These are phyloP conservation scores for Pichia kluyveri DNA, from an alignment of 805 yeast species.

Conservation along the genomic window DNA sequence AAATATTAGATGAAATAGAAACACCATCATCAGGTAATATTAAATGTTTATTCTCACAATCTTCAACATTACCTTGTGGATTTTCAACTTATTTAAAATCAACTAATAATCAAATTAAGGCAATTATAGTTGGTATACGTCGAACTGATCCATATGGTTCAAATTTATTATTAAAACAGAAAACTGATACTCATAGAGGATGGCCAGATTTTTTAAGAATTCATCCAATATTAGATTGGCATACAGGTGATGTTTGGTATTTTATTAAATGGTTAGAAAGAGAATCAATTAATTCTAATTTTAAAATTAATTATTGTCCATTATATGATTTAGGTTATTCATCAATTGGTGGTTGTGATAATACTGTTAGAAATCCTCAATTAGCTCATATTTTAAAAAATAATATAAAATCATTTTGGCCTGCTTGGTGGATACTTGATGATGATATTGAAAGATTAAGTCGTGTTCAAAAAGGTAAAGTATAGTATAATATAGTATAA, in stretches of 20 bases:
- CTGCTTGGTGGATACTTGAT: conserved; percentile 53
- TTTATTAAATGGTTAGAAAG: conserved; percentile 36
- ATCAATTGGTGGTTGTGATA: conserved; percentile 71
- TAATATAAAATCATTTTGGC: conserved; percentile 24
- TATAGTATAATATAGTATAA: too few species aligned
- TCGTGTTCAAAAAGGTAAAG: conserved; percentile 18
- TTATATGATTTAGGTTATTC: conserved; percentile 84
- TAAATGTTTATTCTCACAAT: conserved; percentile 12
- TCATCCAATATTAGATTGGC: conserved; percentile 89
- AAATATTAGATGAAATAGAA: neutral
- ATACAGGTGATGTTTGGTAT: conserved; percentile 75
- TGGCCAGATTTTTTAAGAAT: conserved; percentile 86
- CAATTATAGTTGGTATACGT: conserved; percentile 83
- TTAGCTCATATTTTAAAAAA: conserved; percentile 19
- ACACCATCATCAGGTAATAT: neutral
- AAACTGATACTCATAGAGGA: conserved; percentile 72
- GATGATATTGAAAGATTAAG: conserved; percentile 49
- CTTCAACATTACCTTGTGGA: conserved; percentile 43
- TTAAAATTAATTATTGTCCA: conserved; percentile 42
- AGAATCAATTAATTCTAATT: conserved; percentile 38
- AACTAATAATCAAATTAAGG: conserved; percentile 43
- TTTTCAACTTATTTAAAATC: conserved; percentile 49
- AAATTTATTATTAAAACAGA: conserved; percentile 48
- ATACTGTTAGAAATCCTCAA: conserved; percentile 67
- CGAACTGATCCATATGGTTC: conserved; percentile 80